Evolutionary conservation across 2,329 filamentous ascomycete genomes (phyloP).

Genomic region (Chrysosporium queenslandicum): DNA sequence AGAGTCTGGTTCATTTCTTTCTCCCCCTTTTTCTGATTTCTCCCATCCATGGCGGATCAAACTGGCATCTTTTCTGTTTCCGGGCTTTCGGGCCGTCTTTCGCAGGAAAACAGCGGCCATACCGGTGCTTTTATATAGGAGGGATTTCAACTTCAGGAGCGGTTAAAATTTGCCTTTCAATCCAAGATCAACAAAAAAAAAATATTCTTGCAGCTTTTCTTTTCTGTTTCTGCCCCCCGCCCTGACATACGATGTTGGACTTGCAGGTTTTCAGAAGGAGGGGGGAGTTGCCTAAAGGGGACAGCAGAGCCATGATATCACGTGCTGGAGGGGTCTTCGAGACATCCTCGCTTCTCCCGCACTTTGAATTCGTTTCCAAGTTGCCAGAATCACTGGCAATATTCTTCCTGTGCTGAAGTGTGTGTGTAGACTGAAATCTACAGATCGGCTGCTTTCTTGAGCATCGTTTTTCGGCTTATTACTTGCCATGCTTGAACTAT

Average conservation of each 20-base stretch:
- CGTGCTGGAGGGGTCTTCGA: conserved; percentile 4
- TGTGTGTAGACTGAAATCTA: neutral
- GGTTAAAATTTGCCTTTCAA: neutral
- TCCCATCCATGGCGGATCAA: neutral
- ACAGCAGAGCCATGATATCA: neutral
- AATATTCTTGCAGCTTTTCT: neutral
- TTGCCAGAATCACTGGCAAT: neutral
- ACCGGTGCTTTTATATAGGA: neutral
- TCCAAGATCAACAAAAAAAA: neutral
- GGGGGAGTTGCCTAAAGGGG: conserved; percentile 7
- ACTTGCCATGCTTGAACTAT: neutral
- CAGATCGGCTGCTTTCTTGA: neutral
- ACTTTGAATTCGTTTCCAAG: neutral
- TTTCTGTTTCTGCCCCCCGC: neutral
- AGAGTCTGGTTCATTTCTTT: neutral
- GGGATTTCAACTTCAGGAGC: neutral
- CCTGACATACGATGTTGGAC: neutral
- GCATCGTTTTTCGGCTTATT: neutral
- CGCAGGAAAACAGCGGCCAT: neutral
- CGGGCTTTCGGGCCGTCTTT: neutral
- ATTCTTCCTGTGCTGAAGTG: neutral
- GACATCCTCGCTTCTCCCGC: neutral
- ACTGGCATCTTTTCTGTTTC: neutral
- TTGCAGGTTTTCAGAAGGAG: neutral
- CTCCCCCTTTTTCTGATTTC: too few species aligned